Evolutionary conservation across 2,329 filamentous ascomycete species (phyloP).

Genomic region (Ophiocordyceps robertsii): DNA sequence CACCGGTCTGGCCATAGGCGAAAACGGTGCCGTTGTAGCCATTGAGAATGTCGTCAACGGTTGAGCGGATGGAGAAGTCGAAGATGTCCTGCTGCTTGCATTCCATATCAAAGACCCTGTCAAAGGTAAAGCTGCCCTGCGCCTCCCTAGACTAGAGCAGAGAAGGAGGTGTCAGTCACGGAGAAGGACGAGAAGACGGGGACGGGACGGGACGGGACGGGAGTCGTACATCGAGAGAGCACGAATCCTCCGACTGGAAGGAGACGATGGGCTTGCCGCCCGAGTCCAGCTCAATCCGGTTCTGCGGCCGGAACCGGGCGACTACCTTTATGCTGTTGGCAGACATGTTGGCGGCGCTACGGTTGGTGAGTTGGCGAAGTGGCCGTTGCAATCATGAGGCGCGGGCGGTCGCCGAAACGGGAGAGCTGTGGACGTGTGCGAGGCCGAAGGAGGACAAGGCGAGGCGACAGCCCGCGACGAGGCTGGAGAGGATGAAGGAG

Average conservation of each 20-base stretch:
- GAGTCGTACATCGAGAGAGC: constrained; percentile 63
- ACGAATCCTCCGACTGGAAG: constrained; percentile 83
- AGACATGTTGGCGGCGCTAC: constrained; percentile 34
- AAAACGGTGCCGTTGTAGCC: constrained; percentile 99
- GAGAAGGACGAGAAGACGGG: background rate
- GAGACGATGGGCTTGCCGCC: constrained; percentile 85
- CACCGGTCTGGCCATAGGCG: constrained; percentile 94
- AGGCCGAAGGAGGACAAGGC: background rate
- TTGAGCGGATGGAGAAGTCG: constrained; percentile 91
- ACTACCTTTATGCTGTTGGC: constrained; percentile 73
- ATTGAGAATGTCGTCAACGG: constrained; percentile 95
- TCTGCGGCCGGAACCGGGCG: constrained; percentile 94
- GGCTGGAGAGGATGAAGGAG: background rate
- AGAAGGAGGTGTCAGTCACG: background rate
- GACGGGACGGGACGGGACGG: background rate
- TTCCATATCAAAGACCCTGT: constrained; percentile 91
- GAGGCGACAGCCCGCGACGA: constrained; percentile 1
- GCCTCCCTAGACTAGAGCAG: constrained; percentile 63
- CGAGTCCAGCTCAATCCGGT: constrained; percentile 80
- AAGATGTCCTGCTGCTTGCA: constrained; percentile 89
- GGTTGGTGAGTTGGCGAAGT: constrained; percentile 1
- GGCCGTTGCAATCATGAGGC: constrained; percentile 4
- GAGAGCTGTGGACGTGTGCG: background rate
- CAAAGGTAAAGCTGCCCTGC: constrained; percentile 83
- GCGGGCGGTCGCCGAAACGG: constrained; percentile 1